Base-by-base conservation (phyloP, 75 land plant species). In the Larix kaempferi region DNA sequence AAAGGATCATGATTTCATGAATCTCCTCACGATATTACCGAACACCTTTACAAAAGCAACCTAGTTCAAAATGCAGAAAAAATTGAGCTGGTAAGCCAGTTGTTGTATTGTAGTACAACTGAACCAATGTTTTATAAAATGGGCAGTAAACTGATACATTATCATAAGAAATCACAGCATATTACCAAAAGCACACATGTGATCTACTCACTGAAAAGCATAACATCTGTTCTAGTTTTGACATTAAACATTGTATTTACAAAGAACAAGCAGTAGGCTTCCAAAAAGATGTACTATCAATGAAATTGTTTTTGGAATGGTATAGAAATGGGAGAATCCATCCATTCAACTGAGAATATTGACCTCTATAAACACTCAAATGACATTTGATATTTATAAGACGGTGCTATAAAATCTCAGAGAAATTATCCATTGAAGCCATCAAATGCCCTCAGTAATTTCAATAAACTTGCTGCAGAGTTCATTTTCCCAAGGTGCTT, bases 241-340 rank as follows among this genome's bases (percentile, higher is more conserved):
- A 72, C 55, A 44, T 49, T 35, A 22, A 49, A 49, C 11, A 49
- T 44, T 22, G 16, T 23, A 72, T 49, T 22, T 23, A 72, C 23
- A 72, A 72, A 49, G 54, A 72, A 37, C 27, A 37, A 72, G 11
- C 56, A 49, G 5, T 54, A 49, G 16, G 12, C 37, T 37, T 72
- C 74, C 55, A 59, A 21, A 72, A 44, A 72, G 41, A 22, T 72
- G 74, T 56, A 72, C 12, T 72, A 49, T 23, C 74, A 72, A 41
- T 44, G 74, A 72, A 39, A 72, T 72, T 22, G 26, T 41, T 72
- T 33, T 12, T 29, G 55, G 55, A 49, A 72, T 72, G 27, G 7
- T 49, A 22, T 22, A 49, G 5, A 60, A 19, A 60, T 49, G 52
- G 52, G 62, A 60, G n/a, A 60, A 21, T 19, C 21, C 62, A 60